phyloP scores from a whole-genome alignment of 2,329 filamentous ascomycete species.

The Claviceps pazoutovae region DNA sequence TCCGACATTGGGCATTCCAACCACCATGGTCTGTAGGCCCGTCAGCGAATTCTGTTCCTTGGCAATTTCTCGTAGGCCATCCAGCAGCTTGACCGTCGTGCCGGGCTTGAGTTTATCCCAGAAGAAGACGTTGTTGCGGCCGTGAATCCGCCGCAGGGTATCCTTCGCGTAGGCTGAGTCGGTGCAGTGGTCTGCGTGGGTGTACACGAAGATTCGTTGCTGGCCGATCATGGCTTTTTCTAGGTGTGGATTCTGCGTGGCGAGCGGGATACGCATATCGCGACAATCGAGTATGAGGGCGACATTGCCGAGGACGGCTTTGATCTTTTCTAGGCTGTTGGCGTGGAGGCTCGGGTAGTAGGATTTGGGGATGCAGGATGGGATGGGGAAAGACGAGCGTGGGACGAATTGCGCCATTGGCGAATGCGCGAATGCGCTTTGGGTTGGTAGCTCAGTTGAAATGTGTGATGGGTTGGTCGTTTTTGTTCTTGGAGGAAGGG shows the following conservation, averaged over 20 bases:
- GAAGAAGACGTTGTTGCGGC: slow-evolving; percentile 24
- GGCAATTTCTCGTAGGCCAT: slow-evolving; percentile 19
- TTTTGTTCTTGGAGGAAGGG: background rate
- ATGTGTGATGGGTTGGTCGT: background rate
- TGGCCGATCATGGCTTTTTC: slow-evolving; percentile 62
- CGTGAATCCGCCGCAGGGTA: slow-evolving; percentile 20
- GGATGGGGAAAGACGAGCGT: slow-evolving; percentile 56
- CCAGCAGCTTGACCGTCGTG: slow-evolving; percentile 26
- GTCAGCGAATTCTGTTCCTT: slow-evolving; percentile 43
- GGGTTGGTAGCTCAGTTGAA: background rate
- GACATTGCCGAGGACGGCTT: slow-evolving; percentile 62
- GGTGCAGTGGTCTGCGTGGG: slow-evolving; percentile 64
- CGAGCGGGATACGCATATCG: slow-evolving; percentile 80
- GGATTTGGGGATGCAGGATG: slow-evolving; percentile 64
- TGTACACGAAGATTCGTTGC: slow-evolving; percentile 75
- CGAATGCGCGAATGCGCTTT: background rate
- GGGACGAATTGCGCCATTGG: slow-evolving; percentile 48
- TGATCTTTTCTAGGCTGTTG: slow-evolving; percentile 69
- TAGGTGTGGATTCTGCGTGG: slow-evolving; percentile 80
- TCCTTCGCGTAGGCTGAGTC: slow-evolving; percentile 17
- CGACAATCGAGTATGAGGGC: slow-evolving; percentile 89
- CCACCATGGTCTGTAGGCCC: slow-evolving; percentile 72
- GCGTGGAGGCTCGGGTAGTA: slow-evolving; percentile 94
- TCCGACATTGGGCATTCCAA: slow-evolving; percentile 96
- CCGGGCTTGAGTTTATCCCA: slow-evolving; percentile 25